phyloP scores from a whole-genome alignment of 2,329 filamentous ascomycete species.

The Fusarium tricinctum region DNA sequence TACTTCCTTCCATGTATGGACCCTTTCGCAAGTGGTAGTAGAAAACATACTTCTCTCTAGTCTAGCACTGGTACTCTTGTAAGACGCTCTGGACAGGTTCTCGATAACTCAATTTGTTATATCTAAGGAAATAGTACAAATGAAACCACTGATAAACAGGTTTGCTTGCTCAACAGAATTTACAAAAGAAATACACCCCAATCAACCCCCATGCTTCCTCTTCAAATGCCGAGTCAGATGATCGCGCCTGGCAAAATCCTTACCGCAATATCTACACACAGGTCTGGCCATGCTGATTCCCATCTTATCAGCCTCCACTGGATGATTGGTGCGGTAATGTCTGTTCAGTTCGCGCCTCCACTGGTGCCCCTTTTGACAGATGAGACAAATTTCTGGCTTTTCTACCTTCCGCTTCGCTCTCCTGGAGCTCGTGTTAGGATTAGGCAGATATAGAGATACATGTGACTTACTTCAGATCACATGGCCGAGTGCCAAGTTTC shows the following conservation, averaged over 20 bases:
- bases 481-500: slow-evolving; percentile 10
- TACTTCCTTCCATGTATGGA: too few relatives aligned
- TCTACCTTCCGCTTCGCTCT: slow-evolving; percentile 16
- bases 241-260: slow-evolving; percentile 18
- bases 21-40: too few relatives aligned
- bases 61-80: neutral
- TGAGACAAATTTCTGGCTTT: slow-evolving; percentile 14
- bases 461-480: slow-evolving; percentile 22
- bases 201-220: slow-evolving; percentile 20
- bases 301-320: slow-evolving; percentile 6
- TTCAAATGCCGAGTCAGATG: slow-evolving; percentile 20
- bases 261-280: slow-evolving; percentile 5
- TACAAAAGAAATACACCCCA: neutral
- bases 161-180: neutral
- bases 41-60: neutral
- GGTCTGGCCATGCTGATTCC: neutral
- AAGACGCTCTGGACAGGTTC: neutral
- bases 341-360: slow-evolving; percentile 12
- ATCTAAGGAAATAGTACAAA: slow-evolving; percentile 7
- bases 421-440: slow-evolving; percentile 5
- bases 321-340: slow-evolving; percentile 14
- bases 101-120: neutral
- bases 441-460: neutral
- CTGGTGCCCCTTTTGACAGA: slow-evolving; percentile 19
- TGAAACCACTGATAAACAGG: neutral